Evolutionary conservation across 2,329 filamentous ascomycete genomes (phyloP).

Genomic region (Fusarium cyanostomum): DNA sequence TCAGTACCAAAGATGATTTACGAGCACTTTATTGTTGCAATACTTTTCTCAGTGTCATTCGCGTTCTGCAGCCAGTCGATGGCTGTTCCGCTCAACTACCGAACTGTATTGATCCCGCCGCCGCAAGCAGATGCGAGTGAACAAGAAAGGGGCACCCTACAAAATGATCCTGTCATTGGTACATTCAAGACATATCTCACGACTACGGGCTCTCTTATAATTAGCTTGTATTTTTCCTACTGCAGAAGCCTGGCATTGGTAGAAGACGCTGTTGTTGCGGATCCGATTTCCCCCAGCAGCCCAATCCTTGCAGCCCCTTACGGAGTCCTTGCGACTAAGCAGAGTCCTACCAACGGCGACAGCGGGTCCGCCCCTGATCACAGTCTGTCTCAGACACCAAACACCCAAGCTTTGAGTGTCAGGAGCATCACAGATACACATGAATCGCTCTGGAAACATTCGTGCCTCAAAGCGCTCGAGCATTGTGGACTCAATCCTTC

Average conservation of each 20-base stretch:
- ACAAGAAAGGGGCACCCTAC: slow-evolving; percentile 26
- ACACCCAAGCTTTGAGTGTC: slow-evolving; percentile 58
- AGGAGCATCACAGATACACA: slow-evolving; percentile 53
- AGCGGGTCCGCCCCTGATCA: slow-evolving; percentile 45
- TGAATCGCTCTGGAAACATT: slow-evolving; percentile 58
- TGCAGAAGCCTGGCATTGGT: slow-evolving; percentile 59
- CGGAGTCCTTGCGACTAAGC: slow-evolving; percentile 52
- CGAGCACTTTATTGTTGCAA: slow-evolving; percentile 64
- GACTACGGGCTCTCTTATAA: slow-evolving; percentile 63
- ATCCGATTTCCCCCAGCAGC: slow-evolving; percentile 53
- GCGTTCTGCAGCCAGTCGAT: slow-evolving; percentile 59
- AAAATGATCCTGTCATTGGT: slow-evolving; percentile 51
- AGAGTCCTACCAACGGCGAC: slow-evolving; percentile 32
- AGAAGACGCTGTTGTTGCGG: slow-evolving; percentile 54
- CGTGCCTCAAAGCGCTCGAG: slow-evolving; percentile 61
- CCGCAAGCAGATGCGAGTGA: slow-evolving; percentile 20
- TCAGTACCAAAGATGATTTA: slow-evolving; percentile 56
- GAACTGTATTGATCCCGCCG: slow-evolving; percentile 59
- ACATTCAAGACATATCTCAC: slow-evolving; percentile 65
- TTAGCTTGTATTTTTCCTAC: slow-evolving; percentile 59
- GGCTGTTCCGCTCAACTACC: slow-evolving; percentile 63
- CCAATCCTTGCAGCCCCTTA: slow-evolving; percentile 65
- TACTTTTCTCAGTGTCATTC: slow-evolving; percentile 60
- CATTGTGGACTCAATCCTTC: slow-evolving; percentile 59
- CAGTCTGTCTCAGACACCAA: slow-evolving; percentile 59